Conservation (phyloP, 176 grass and related monocot species). For the Triticum dicoccoides region DNA sequence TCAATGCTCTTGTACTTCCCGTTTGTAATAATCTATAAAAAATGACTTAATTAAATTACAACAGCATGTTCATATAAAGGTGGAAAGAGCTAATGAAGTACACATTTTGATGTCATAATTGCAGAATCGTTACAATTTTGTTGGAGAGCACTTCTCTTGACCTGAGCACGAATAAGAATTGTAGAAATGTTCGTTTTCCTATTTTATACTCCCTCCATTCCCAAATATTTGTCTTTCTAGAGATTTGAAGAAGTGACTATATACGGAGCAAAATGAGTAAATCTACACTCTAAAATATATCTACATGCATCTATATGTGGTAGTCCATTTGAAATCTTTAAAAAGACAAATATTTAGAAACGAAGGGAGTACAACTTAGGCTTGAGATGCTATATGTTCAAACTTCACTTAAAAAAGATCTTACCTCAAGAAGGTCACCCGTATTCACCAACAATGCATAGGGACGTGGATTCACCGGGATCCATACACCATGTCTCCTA, state of each 20-base stretch:
- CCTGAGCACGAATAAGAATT: background rate
- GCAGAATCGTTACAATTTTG: too few species aligned
- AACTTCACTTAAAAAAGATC: background rate
- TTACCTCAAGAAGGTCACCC: slow-evolving; percentile 44
- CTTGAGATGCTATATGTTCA: background rate
- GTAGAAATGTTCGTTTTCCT: background rate
- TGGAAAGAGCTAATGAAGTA: background rate
- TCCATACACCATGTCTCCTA: slow-evolving; percentile 28
- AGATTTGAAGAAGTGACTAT: too few species aligned
- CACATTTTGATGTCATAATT: background rate
- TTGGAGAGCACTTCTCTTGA: background rate
- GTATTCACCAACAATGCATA: slow-evolving; percentile 37
- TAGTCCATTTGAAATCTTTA: too few species aligned
- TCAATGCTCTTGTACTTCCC: slow-evolving; percentile 48
- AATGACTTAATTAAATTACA: background rate
- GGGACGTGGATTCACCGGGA: slow-evolving; percentile 13
- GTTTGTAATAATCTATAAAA: slow-evolving; percentile 36
- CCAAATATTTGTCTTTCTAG: too few species aligned
- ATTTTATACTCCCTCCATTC: background rate
- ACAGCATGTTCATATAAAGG: background rate
- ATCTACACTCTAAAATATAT: too few species aligned
- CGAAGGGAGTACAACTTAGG: too few species aligned
- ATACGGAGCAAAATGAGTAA: too few species aligned
- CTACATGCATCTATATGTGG: too few species aligned
- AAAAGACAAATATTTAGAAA: too few species aligned